phyloP scores from a whole-genome alignment of 139 green algal genomes.

The Chlamydomonas sp. region DNA sequence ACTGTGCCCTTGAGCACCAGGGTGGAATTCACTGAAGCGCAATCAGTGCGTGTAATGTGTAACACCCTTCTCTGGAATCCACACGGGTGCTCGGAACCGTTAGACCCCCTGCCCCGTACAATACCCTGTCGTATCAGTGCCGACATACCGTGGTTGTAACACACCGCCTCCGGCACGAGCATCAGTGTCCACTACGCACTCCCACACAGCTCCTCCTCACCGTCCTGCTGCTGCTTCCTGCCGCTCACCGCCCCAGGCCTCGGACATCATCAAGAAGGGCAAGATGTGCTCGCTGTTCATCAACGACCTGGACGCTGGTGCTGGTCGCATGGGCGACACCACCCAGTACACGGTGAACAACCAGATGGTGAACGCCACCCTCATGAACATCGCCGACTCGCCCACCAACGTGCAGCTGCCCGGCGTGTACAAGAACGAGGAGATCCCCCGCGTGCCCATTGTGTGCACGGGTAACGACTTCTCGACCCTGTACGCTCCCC shows the following conservation, averaged over 20 bases:
- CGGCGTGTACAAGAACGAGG: constrained; percentile 93
- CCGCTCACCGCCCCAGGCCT: constrained; percentile 67
- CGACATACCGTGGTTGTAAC: no score
- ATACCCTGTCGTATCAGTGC: no score
- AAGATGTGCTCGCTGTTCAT: constrained; percentile 99
- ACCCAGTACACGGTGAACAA: constrained; percentile 99
- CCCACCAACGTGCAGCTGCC: constrained; percentile 99
- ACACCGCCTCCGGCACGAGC: no score
- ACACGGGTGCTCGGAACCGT: no score
- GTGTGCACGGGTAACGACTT: constrained; percentile 99
- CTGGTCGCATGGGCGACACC: constrained; percentile 94
- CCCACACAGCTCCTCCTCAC: background rate
- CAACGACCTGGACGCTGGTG: constrained; percentile 98
- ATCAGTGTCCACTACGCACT: background rate
- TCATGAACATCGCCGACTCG: constrained; percentile 99
- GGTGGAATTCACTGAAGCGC: no score
- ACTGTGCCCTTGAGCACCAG: no score
- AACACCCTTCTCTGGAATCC: no score
- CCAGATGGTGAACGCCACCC: constrained; percentile 99
- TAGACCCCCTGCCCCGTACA: no score
- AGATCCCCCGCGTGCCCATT: constrained; percentile 95
- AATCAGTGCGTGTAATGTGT: no score
- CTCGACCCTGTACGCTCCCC: constrained; percentile 98
- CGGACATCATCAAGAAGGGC: constrained; percentile 99
- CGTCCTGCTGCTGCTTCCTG: background rate